Evolutionary conservation across 1,284 basidiomycete genomes (phyloP).

Genomic region (Phlebopus sp.): DNA sequence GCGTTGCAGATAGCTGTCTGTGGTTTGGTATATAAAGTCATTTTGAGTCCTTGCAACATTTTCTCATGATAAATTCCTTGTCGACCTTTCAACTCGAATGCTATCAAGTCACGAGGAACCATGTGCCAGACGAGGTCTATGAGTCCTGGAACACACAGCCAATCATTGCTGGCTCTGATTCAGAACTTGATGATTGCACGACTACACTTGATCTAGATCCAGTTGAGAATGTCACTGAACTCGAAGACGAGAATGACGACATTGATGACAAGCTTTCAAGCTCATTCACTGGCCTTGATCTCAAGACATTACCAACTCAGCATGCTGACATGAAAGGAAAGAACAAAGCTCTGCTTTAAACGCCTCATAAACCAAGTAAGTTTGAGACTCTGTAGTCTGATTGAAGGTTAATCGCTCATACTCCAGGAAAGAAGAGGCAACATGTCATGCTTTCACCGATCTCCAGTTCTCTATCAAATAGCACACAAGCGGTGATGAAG

Average conservation of each 20-base stretch:
- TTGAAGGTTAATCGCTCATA: neutral
- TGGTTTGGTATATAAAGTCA: neutral
- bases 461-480: neutral
- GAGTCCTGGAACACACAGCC: conserved; percentile 2
- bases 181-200: neutral
- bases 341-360: neutral
- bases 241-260: neutral
- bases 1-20: neutral
- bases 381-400: neutral
- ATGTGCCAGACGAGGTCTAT: neutral
- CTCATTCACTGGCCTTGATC: neutral
- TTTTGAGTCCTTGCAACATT: neutral
- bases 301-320: neutral
- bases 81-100: no score
- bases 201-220: neutral
- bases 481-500: neutral
- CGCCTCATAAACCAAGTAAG: neutral
- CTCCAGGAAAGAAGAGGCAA: neutral
- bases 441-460: neutral
- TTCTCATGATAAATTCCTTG: neutral
- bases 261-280: neutral
- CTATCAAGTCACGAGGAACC: neutral
- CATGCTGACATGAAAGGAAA: neutral
- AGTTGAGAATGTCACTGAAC: neutral
- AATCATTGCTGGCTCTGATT: conserved; percentile 1